These are phyloP conservation scores for Saccharomyces hybrid DNA, from an alignment of 1,139 yeast species.

Conservation along the genomic window DNA sequence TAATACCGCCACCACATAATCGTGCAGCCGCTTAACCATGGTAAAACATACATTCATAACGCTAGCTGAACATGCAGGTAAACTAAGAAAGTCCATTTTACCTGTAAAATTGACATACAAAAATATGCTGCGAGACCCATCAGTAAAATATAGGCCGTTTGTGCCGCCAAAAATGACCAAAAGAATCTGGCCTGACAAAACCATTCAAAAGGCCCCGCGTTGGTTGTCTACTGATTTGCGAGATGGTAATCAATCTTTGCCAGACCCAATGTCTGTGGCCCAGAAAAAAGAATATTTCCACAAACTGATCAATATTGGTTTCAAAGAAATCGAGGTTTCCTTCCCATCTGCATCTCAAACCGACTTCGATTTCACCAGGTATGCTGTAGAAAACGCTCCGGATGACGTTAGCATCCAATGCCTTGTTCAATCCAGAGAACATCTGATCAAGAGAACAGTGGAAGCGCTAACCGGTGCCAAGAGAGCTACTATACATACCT, in stretches of 20 bases:
- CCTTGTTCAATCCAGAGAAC: constrained; percentile 86
- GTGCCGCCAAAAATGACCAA: constrained; percentile 55
- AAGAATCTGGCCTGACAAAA: constrained; percentile 81
- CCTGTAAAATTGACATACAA: constrained; percentile 32
- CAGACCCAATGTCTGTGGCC: constrained; percentile 90
- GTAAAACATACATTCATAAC: background rate
- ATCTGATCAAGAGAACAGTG: constrained; percentile 78
- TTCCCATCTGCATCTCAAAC: constrained; percentile 95
- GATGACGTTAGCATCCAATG: constrained; percentile 90
- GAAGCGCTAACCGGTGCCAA: constrained; percentile 87
- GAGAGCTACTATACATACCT: constrained; percentile 15
- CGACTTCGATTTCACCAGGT: constrained; percentile 92
- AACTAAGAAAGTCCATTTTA: constrained; percentile 7
- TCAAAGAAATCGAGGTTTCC: constrained; percentile 94
- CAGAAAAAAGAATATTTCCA: constrained; percentile 86
- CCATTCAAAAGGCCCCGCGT: constrained; percentile 77
- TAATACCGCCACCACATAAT: background rate
- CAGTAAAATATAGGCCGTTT: constrained; percentile 65
- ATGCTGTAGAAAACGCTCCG: constrained; percentile 88
- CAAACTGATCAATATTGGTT: constrained; percentile 78
- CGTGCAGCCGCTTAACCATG: background rate
- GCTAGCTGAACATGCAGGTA: background rate
- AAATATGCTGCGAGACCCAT: constrained; percentile 65
- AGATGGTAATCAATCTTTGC: constrained; percentile 95
- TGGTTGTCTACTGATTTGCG: constrained; percentile 95